Percentiles rank a stretch among this genome's conserved stretches.
These are phyloP conservation scores for Spongospora subterranea DNA, from an alignment of 208 protist genomes.

Conservation along the genomic window DNA sequence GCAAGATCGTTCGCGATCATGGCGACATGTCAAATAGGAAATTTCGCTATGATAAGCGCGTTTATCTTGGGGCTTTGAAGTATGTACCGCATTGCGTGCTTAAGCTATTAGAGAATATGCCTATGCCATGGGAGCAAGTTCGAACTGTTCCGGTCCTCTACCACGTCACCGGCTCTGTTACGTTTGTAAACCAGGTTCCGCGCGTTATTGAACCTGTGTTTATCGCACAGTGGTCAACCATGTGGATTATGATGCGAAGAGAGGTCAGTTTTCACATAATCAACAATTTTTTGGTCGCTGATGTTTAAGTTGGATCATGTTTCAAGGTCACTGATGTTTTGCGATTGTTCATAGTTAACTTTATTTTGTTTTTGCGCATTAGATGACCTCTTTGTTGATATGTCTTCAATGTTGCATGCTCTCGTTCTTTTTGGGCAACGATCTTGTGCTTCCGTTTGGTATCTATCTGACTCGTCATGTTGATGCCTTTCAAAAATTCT, in stretches of 20 bases:
- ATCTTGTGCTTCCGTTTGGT: no score
- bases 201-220: slow-evolving; percentile 98
- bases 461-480: no score
- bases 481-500: no score
- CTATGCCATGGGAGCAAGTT: slow-evolving; percentile 93
- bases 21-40: slow-evolving; percentile 97
- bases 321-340: no score
- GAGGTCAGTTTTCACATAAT: no score
- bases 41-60: slow-evolving; percentile 97
- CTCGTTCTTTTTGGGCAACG: no score
- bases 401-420: no score
- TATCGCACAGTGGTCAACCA: slow-evolving; percentile 98
- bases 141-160: slow-evolving; percentile 97
- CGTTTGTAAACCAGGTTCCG: slow-evolving; percentile 99
- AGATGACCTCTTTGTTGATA: no score
- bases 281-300: no score
- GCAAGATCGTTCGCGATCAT: slow-evolving; percentile 99
- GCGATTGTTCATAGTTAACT: no score
- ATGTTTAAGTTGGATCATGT: no score
- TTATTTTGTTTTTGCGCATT: no score
- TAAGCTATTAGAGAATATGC: slow-evolving; percentile 99
- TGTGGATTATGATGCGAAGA: slow-evolving; percentile 99
- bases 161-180: slow-evolving; percentile 96
- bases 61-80: slow-evolving; percentile 98
- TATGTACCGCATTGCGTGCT: slow-evolving; percentile 98